phyloP scores from a whole-genome alignment of 164 flowering plant species.

The Akebia trifoliata region DNA sequence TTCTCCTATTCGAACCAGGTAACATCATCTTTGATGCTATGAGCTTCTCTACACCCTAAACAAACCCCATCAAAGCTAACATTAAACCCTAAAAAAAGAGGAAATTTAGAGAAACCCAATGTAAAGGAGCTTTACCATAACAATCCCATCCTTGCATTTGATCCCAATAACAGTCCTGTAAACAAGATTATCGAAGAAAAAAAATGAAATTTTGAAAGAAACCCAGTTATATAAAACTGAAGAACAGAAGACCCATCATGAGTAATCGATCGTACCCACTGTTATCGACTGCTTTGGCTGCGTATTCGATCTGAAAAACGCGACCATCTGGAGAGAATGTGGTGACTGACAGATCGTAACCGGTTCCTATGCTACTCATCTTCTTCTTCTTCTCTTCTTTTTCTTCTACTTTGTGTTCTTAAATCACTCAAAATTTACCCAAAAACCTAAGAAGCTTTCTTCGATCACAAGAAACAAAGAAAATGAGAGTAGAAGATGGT shows the following conservation, averaged over 20 bases:
- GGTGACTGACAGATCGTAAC: slow-evolving; percentile 95
- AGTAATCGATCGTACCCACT: slow-evolving; percentile 49
- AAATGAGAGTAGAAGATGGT: too few species aligned
- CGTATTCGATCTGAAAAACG: slow-evolving; percentile 98
- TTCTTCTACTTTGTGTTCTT: not conserved
- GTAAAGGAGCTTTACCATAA: slow-evolving; percentile 39
- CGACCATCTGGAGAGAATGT: slow-evolving; percentile 99
- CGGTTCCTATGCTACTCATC: slow-evolving; percentile 96
- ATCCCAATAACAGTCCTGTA: slow-evolving; percentile 82
- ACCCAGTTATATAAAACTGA: not conserved
- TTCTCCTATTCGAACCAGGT: slow-evolving; percentile 88
- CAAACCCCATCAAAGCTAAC: not conserved
- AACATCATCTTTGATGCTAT: slow-evolving; percentile 96
- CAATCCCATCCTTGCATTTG: slow-evolving; percentile 86
- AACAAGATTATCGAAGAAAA: not conserved
- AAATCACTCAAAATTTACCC: too few species aligned
- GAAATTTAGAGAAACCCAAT: slow-evolving; percentile 1
- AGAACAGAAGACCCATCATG: not conserved
- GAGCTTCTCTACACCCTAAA: slow-evolving; percentile 92
- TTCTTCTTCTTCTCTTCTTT: slow-evolving; percentile 7
- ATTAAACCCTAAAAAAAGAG: slow-evolving; percentile 1
- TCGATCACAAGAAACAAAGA: slow-evolving; percentile 11
- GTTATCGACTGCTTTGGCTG: slow-evolving; percentile 96
- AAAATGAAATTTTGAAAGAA: not conserved
- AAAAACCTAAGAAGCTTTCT: slow-evolving; percentile 6